A percentile compares a stretch with the other conserved stretches of the same genome.
These are phyloP conservation scores for Amylocystis lapponica DNA, from an alignment of 768 basidiomycete species.

Conservation along the genomic window DNA sequence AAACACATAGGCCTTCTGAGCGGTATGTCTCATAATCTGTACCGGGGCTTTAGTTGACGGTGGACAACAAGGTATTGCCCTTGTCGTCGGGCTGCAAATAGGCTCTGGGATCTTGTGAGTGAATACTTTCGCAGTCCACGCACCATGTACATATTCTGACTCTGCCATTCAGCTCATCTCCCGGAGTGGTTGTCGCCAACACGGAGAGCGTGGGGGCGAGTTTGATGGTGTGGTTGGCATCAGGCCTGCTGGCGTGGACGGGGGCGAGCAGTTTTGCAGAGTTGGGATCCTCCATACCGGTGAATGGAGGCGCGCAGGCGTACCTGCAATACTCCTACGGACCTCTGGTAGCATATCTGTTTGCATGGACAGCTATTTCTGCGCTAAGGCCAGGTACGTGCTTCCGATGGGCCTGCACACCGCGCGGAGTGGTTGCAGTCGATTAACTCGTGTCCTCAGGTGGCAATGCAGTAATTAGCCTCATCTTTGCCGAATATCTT, in stretches of 20 bases:
- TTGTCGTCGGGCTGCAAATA: constrained; percentile 84
- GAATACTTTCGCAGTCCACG: background rate
- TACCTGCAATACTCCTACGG: constrained; percentile 90
- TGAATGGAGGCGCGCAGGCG: constrained; percentile 61
- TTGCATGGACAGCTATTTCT: constrained; percentile 92
- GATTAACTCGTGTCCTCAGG: constrained; percentile 34
- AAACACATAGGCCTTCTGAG: constrained; percentile 75
- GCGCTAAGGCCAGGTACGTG: constrained; percentile 73
- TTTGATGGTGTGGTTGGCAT: constrained; percentile 75
- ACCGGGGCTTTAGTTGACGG: background rate
- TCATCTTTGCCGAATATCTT: constrained; percentile 90
- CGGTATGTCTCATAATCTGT: constrained; percentile 39
- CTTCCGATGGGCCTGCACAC: too few relatives aligned
- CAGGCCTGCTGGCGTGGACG: constrained; percentile 89
- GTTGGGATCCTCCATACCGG: constrained; percentile 82
- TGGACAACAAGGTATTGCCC: constrained; percentile 58
- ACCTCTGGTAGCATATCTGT: constrained; percentile 82
- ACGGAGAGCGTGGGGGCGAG: constrained; percentile 88
- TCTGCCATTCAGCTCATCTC: constrained; percentile 65
- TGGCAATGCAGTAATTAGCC: constrained; percentile 75
- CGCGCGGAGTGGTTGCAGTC: too few relatives aligned
- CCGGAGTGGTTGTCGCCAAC: constrained; percentile 87
- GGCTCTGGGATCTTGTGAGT: constrained; percentile 92
- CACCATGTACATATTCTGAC: background rate
- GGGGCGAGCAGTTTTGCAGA: constrained; percentile 94